Base-by-base conservation (phyloP, 495 filamentous ascomycete species). In the Aspergillus homomorphus region DNA sequence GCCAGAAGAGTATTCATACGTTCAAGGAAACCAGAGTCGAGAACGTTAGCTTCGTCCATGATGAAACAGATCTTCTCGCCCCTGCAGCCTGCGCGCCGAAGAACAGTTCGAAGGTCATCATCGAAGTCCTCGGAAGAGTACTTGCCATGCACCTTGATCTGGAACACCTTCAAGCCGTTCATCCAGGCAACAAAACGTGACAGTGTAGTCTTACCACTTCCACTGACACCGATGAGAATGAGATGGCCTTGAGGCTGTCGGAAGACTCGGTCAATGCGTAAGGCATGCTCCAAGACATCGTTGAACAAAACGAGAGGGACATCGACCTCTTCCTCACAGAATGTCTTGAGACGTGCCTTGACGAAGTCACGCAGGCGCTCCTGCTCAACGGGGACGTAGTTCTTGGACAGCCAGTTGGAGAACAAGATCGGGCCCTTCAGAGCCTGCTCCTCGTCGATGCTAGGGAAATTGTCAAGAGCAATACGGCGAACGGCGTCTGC, bases 51-150 rank as follows among this genome's bases (percentile, higher is more conserved):
- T 78, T 99, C 94, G 65, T 99, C 94, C 94, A 99, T 96, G 75
- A 99, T 95, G 76, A 99, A 99, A 77, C 95, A 98, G 43, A 99
- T 95, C 80, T 97, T 99, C 70, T 99, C 94, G 33, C 94, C 94
- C 74, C 95, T 97, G 77, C 95, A 98, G 50, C 94, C 94, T 61
- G 89, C 92, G 46, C 94, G 84, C 56, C 95, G 89, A 19, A 99
- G 85, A 14, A 99, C 92, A 67, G 90, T 93, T 53, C 95, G 81
- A 9, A 99, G 77, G 73, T 99, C 94, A 48, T 99, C 95, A 69
- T 99, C 94, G 69, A 99, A 99, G 75, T 99, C 94, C 71, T 96
- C 94, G 14, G 91, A 90, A 22, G 94, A 96, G 70, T 99, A 99
- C 71, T 92, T 97, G 45, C 94, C 94, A 69, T 99, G 94, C 1